Evolutionary conservation across 2,329 filamentous ascomycete species (phyloP).

Genomic region (Nothopassalora personata): DNA sequence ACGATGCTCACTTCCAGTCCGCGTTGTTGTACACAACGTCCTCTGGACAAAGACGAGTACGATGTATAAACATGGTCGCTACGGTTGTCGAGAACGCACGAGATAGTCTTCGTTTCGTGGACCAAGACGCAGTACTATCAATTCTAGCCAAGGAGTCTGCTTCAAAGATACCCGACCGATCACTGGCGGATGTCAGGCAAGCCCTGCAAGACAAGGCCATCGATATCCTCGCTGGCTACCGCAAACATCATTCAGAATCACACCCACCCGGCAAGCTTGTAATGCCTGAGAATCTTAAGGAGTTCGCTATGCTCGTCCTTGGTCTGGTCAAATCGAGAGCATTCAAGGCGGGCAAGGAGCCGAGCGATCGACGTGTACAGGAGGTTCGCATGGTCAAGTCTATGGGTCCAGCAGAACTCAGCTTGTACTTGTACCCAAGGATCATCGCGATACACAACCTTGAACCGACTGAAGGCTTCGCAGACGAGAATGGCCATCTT

Average conservation of each 20-base stretch:
- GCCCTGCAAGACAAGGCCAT: conserved; percentile 85
- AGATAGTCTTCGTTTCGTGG: conserved; percentile 84
- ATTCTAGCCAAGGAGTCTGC: conserved; percentile 92
- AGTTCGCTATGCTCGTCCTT: conserved; percentile 94
- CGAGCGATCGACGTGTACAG: conserved; percentile 82
- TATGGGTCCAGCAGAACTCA: conserved; percentile 80
- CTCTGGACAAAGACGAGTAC: conserved; percentile 78
- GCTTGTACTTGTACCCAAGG: conserved; percentile 88
- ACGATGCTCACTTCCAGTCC: conserved; percentile 96
- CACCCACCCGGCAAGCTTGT: conserved; percentile 91
- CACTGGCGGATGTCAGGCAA: conserved; percentile 78
- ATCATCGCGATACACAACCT: conserved; percentile 91
- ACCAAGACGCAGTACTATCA: conserved; percentile 86
- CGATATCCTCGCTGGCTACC: conserved; percentile 84
- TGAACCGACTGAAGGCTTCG: conserved; percentile 79
- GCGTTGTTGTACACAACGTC: conserved; percentile 92
- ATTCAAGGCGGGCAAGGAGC: conserved; percentile 87
- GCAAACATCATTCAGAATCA: conserved; percentile 82
- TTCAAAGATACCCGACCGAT: conserved; percentile 66
- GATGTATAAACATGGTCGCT: conserved; percentile 90
- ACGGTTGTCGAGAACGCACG: conserved; percentile 80
- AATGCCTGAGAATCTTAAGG: conserved; percentile 90
- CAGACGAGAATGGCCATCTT: conserved; percentile 85
- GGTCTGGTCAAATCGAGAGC: conserved; percentile 83
- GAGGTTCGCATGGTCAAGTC: conserved; percentile 85